Conservation (phyloP, 352 stramenopile species). For the Pythium dissimile region DNA sequence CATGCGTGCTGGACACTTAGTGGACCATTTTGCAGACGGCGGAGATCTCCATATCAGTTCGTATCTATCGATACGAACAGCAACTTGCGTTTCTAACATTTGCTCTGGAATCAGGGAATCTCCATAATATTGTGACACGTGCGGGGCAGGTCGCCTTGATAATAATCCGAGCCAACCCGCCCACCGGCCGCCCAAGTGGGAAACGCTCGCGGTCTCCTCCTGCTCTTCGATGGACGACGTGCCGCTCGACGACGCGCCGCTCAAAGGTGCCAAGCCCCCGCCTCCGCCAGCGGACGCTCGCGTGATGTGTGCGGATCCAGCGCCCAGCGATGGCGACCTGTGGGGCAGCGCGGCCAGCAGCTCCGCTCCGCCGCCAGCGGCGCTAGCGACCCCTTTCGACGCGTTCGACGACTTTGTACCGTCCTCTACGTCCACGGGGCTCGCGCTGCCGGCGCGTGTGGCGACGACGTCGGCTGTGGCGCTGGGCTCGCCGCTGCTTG, state of each 20-base stretch:
- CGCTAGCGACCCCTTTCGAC: conserved; percentile 13
- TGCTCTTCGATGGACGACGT: conserved; percentile 18
- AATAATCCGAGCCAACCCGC: no score
- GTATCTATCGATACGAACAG: background rate
- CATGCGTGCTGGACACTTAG: no score
- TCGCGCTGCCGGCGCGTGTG: conserved; percentile 1
- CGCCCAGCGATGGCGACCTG: background rate
- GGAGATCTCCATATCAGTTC: background rate
- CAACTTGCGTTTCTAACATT: no score
- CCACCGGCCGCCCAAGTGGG: no score
- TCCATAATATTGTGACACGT: conserved; percentile 3
- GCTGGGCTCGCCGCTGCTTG: conserved; percentile 20
- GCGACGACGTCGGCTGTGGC: background rate
- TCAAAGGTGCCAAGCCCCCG: background rate
- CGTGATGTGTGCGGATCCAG: no score
- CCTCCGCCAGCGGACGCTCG: background rate
- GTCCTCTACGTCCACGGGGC: background rate
- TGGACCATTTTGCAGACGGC: no score
- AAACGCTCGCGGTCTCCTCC: conserved; percentile 1
- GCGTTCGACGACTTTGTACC: conserved; percentile 13
- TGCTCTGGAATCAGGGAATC: no score
- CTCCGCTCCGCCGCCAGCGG: no score
- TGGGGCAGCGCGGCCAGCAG: no score
- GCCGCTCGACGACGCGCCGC: background rate
- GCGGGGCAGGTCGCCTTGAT: background rate